phyloP scores from a whole-genome alignment of 306 rosid species.

The Trifolium pratense region DNA sequence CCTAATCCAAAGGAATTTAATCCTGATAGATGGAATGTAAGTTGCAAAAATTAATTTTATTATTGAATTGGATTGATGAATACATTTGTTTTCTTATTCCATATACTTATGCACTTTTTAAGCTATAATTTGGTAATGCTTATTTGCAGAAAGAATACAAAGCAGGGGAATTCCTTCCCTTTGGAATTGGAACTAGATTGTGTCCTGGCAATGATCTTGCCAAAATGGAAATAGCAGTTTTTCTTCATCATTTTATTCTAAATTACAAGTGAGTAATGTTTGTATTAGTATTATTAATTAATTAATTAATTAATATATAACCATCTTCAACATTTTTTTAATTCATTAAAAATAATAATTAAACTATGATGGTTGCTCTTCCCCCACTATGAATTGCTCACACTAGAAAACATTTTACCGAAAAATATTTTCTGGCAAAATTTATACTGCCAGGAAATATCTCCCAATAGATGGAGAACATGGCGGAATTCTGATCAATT shows the following conservation, averaged over 20 bases:
- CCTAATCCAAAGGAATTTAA: slow-evolving; percentile 77
- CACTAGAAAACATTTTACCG: no score
- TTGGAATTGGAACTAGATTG: slow-evolving; percentile 79
- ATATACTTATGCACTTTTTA: background rate
- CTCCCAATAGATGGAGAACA: no score
- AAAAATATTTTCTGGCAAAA: no score
- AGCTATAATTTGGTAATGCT: slow-evolving; percentile 17
- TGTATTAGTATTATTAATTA: no score
- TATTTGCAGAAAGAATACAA: slow-evolving; percentile 55
- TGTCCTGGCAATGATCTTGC: slow-evolving; percentile 73
- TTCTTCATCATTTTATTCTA: slow-evolving; percentile 80
- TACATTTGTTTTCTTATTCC: background rate
- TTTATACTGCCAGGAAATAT: no score
- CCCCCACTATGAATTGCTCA: no score
- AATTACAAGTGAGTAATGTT: slow-evolving; percentile 56
- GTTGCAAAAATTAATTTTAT: background rate
- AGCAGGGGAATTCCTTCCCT: slow-evolving; percentile 87
- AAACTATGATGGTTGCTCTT: no score
- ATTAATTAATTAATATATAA: background rate
- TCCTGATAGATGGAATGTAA: slow-evolving; percentile 89
- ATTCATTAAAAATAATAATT: background rate
- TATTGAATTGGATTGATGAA: background rate
- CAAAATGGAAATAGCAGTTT: slow-evolving; percentile 75
- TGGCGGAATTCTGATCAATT: no score
- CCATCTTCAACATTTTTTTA: background rate